Conservation (phyloP, 2,329 filamentous ascomycete genomes). For the Xylariaceae sp. region DNA sequence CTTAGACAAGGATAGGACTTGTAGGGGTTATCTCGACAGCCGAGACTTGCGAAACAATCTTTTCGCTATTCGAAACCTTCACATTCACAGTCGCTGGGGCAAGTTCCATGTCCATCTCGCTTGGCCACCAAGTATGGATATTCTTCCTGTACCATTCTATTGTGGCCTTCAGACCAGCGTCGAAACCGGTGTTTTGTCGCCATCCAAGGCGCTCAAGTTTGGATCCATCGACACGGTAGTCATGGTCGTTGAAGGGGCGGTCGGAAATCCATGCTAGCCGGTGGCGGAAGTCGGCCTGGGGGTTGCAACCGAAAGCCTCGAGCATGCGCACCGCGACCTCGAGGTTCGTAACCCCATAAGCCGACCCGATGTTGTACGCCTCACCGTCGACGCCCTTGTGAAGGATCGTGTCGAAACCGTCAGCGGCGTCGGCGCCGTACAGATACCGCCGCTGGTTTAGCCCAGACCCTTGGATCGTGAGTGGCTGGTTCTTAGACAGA, state of each 20-base stretch:
- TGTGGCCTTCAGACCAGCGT: background rate
- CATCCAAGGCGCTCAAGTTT: background rate
- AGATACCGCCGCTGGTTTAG: slow-evolving; percentile 2
- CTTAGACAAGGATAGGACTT: background rate
- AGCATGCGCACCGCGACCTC: slow-evolving; percentile 1
- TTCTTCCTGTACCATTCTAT: slow-evolving; percentile 2
- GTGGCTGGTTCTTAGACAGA: background rate
- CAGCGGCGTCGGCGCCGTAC: slow-evolving; percentile 1
- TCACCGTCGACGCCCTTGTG: slow-evolving; percentile 1
- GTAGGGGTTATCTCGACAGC: background rate
- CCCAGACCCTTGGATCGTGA: slow-evolving; percentile 1
- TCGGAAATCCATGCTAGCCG: background rate
- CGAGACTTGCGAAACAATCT: background rate
- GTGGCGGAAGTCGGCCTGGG: background rate
- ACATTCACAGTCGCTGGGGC: background rate
- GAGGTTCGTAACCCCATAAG: background rate
- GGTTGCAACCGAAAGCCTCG: background rate
- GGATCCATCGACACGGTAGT: slow-evolving; percentile 1
- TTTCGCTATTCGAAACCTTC: background rate
- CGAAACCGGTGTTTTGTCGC: background rate
- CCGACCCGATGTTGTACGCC: slow-evolving; percentile 2
- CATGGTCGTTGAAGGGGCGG: slow-evolving; percentile 2
- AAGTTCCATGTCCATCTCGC: background rate
- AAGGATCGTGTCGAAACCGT: slow-evolving; percentile 2
- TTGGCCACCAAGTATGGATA: background rate